Conservation (phyloP, 1,139 yeast species). For the Geotrichum reessii region DNA sequence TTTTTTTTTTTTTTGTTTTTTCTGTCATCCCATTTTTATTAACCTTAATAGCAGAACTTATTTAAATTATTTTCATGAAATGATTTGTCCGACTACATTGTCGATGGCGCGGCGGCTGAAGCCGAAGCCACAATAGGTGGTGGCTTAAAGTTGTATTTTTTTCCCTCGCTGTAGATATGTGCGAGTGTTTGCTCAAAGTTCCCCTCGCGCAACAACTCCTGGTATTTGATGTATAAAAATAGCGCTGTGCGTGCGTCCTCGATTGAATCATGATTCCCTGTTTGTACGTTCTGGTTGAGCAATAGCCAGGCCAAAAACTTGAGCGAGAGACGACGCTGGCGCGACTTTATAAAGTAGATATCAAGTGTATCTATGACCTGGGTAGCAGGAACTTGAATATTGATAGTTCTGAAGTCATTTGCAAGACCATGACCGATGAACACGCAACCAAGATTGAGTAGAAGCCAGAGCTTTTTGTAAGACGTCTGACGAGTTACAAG, state of each 20-base stretch:
- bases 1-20: background rate
- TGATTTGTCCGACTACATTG: background rate
- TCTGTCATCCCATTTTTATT: background rate
- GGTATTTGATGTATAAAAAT: slow-evolving; percentile 64
- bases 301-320: slow-evolving; percentile 82
- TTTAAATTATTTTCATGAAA: background rate
- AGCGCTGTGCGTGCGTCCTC: slow-evolving; percentile 93
- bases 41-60: background rate
- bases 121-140: slow-evolving; percentile 35
- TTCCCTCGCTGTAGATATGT: slow-evolving; percentile 72
- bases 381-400: slow-evolving; percentile 73
- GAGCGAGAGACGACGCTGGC: slow-evolving; percentile 74
- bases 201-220: slow-evolving; percentile 53
- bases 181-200: slow-evolving; percentile 57
- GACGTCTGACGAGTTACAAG: slow-evolving; percentile 80
- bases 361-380: slow-evolving; percentile 91
- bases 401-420: slow-evolving; percentile 85
- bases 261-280: slow-evolving; percentile 92
- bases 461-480: slow-evolving; percentile 81
- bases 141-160: slow-evolving; percentile 52
- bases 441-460: slow-evolving; percentile 80
- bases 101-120: background rate
- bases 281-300: slow-evolving; percentile 71
- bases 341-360: slow-evolving; percentile 63
- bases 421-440: slow-evolving; percentile 93